phyloP scores from a whole-genome alignment of 768 basidiomycete genomes.

The Mycena alexandri region DNA sequence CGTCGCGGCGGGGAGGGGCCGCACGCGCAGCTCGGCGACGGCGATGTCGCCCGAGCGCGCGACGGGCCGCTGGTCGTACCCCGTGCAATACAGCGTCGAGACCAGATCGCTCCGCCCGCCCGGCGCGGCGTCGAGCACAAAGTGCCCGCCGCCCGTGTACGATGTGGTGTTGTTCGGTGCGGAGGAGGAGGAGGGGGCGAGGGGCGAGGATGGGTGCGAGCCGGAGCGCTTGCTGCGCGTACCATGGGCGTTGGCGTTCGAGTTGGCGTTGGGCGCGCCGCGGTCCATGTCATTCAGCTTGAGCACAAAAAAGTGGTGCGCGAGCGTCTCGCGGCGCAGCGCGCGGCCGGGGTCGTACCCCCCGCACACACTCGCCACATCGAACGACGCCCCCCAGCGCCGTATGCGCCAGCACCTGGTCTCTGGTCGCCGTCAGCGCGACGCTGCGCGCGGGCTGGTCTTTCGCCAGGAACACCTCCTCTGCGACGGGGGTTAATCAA shows the following conservation, averaged over 20 bases:
- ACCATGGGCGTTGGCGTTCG: not conserved
- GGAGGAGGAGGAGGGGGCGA: not conserved
- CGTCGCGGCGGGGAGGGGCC: slow-evolving; percentile 12
- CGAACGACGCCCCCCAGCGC: slow-evolving; percentile 15
- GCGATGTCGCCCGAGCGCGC: slow-evolving; percentile 35
- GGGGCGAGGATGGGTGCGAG: not conserved
- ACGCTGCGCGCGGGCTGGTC: slow-evolving; percentile 36
- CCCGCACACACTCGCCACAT: slow-evolving; percentile 34
- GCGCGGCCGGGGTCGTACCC: slow-evolving; percentile 34
- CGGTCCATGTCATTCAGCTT: slow-evolving; percentile 21
- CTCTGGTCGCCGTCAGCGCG: slow-evolving; percentile 29
- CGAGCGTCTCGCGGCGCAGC: slow-evolving; percentile 16
- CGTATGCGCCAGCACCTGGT: slow-evolving; percentile 31
- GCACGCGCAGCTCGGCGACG: slow-evolving; percentile 41
- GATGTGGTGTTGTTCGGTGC: not conserved
- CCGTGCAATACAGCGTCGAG: slow-evolving; percentile 41
- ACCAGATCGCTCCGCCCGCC: slow-evolving; percentile 38
- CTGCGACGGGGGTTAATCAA: not conserved
- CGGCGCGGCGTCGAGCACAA: slow-evolving; percentile 37
- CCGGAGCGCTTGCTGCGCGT: slow-evolving; percentile 1
- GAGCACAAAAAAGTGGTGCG: slow-evolving; percentile 39
- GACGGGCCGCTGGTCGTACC: slow-evolving; percentile 36
- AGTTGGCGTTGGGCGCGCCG: not conserved
- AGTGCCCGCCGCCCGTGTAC: slow-evolving; percentile 40
- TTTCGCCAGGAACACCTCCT: slow-evolving; percentile 23